Evolutionary conservation across 495 filamentous ascomycete genomes (phyloP), one percentile per base, ranked within the genome.

Genomic region (Penicillium diatomitis): DNA sequence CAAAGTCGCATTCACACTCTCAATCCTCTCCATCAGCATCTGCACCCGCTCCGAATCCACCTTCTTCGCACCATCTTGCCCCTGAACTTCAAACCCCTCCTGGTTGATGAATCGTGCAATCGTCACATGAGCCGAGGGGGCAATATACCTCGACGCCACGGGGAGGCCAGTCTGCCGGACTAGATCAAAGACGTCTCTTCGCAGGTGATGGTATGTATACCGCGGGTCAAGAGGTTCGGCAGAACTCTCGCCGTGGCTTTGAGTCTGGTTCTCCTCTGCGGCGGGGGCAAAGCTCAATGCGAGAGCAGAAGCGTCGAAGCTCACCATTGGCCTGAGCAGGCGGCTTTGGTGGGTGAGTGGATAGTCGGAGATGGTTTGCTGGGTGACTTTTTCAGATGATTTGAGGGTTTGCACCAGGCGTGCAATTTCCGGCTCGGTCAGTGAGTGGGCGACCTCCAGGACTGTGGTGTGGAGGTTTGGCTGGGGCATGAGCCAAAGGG

Each of bases 191-290:
- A 90, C 57, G 62, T 92, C 86, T 3, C 84, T 72, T 0, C 89
- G 79, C 3, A 95, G 79, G 61, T 95, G 89, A 59, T 94, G 89
- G 60, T 91, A 95, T 5, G 85, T 86, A 63, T 87, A 95, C 0
- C 44, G 38, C 48, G 87, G 82, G 10, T 69, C 67, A 12, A 65
- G 53, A 20, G 8, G 28, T 4, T 45, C 46, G 2, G 47, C 33
- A 8, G 52, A 53, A 20, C 55, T 60, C 63, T 84, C 81, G 4
- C 74, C 20, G 20, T 20, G 20, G 20, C 20, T 20, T 20, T 20
- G 20, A 20, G 20, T 20, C 20, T 20, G 20, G 20, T 20, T 20
- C 20, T 20, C 20, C 20, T 20, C 77, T 3, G 78, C 74, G 1
- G 84, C 86, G 0, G 89, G 89, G 2, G 90, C 67, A 63, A 92